Evolutionary conservation across 805 yeast genomes (phyloP).

Genomic region (Yarrowia phangngaensis): DNA sequence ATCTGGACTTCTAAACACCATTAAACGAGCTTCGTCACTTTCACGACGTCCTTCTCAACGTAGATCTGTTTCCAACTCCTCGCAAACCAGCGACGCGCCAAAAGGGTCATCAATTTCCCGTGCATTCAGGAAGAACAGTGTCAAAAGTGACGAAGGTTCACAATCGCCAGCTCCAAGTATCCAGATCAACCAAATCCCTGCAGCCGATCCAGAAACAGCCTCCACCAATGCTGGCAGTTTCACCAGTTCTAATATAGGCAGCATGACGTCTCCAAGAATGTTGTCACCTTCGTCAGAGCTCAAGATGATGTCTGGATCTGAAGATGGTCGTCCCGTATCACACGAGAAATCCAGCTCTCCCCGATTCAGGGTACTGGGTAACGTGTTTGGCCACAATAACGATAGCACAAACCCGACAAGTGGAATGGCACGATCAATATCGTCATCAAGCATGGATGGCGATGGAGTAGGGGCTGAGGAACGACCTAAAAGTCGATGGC

Average conservation of each 20-base stretch:
- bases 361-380: conserved; percentile 25
- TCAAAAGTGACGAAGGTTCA: conserved; percentile 13
- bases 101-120: conserved; percentile 9
- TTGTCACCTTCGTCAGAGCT: conserved; percentile 12
- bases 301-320: conserved; percentile 5
- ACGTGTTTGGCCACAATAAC: conserved; percentile 26
- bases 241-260: no score
- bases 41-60: conserved; percentile 26
- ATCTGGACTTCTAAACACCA: conserved; percentile 21
- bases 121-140: conserved; percentile 21
- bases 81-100: conserved; percentile 18
- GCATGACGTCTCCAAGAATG: conserved; percentile 8
- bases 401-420: conserved; percentile 12
- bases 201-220: not conserved
- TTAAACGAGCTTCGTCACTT: conserved; percentile 23
- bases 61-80: conserved; percentile 12
- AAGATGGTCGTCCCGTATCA: conserved; percentile 15
- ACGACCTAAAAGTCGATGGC: conserved; percentile 26
- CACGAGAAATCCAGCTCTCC: conserved; percentile 24
- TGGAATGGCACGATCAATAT: conserved; percentile 25
- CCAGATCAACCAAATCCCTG: conserved; percentile 2
- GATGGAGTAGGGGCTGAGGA: conserved; percentile 21
- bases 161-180: conserved; percentile 18
- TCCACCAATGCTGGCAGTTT: no score
- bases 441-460: conserved; percentile 17